Conservation (phyloP, 768 basidiomycete genomes). For the Tylopilus balloui region DNA sequence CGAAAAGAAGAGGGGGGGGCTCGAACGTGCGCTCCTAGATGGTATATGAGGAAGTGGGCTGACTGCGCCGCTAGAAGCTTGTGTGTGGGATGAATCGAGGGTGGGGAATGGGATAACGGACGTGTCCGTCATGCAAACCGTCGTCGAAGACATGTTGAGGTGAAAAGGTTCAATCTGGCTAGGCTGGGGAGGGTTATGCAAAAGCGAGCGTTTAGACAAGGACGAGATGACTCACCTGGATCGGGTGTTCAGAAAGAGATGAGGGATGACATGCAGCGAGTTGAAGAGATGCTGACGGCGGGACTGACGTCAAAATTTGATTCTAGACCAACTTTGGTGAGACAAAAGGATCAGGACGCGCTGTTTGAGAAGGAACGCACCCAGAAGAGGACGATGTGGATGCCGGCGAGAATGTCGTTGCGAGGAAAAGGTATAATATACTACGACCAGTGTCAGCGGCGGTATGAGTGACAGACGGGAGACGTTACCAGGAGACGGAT, state of each 20-base stretch:
- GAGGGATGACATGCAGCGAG: slow-evolving; percentile 17
- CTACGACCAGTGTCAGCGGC: slow-evolving; percentile 15
- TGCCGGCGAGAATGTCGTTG: slow-evolving; percentile 6
- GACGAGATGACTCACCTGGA: slow-evolving; percentile 5
- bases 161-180: not conserved
- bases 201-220: not conserved
- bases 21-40: slow-evolving; percentile 36
- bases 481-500: slow-evolving; percentile 5
- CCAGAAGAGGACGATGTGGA: slow-evolving; percentile 1
- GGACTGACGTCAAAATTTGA: slow-evolving; percentile 12
- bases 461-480: not conserved
- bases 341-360: slow-evolving; percentile 3
- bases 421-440: slow-evolving; percentile 15
- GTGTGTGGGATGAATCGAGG: slow-evolving; percentile 24
- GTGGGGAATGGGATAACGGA: slow-evolving; percentile 27
- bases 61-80: slow-evolving; percentile 50
- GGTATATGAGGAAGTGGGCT: slow-evolving; percentile 64
- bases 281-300: not conserved
- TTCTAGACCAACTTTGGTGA: slow-evolving; percentile 12
- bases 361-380: slow-evolving; percentile 9
- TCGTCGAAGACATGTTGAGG: slow-evolving; percentile 20
- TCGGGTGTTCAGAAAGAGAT: slow-evolving; percentile 12
- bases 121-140: slow-evolving; percentile 23
- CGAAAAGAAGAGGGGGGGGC: slow-evolving; percentile 8
- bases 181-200: not conserved